Evolutionary conservation across 2,329 filamentous ascomycete species (phyloP), one percentile per base, ranked within the genome.

Genomic region (Arthrobotrys megalospora): DNA sequence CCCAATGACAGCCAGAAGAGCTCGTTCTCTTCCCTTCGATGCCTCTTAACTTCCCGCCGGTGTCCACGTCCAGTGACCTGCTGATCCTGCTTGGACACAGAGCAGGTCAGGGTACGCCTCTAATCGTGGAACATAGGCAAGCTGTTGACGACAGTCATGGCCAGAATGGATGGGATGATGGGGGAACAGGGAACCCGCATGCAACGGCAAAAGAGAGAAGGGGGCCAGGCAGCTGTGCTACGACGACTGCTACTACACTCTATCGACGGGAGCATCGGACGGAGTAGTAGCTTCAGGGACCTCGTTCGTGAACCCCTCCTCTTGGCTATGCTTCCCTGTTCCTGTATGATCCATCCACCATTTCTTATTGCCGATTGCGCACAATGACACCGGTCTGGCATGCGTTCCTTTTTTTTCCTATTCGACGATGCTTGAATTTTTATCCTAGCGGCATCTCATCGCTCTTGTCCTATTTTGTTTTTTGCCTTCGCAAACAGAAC

Each of bases 241-340:
- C 41, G 38, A 32, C 38, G 24, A 47, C 55, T 12, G 41, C 14
- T 34, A 19, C 24, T 21, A 16, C 11, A 52, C 28, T 53, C 45
- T 16, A 28, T 62, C 21, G 38, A 36, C 52, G 50, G 48, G 34
- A 69, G 52, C 38, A 41, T 58, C 50, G 50, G 60, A 48, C 60
- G 60, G 28, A 70, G 66, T 48, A 70, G 66, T 48, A 70, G 53
- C 66, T 70, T 34, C 52, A 62, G 66, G 53, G 43, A 48, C 66
- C 50, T 52, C 55, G 47, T 70, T 28, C 19, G 36, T 58, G 28
- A 65, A 52, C 73, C 73, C 73, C 73, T 77, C 73, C 48, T 77
- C 73, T 77, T 60, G 73, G 66, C 73, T 60, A 63, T 50, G 11
- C 16, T 77, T 77, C 73, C 73, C 65, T 77, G 73, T 43, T 58